Conservation (phyloP, 768 basidiomycete species). For the Pleurotus platypus region DNA sequence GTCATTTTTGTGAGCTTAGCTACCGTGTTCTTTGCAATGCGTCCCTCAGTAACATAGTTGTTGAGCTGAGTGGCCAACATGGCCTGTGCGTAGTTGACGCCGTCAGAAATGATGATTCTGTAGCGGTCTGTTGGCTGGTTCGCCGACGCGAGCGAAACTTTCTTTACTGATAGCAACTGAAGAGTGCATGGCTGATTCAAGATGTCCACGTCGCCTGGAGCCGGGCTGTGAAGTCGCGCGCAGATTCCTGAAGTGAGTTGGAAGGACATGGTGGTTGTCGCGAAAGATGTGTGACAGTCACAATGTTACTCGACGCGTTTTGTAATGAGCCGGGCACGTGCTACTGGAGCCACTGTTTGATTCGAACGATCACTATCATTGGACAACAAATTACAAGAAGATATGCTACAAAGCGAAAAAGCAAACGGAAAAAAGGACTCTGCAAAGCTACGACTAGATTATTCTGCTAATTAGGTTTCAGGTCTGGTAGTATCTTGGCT, state of each 20-base stretch:
- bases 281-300: constrained; percentile 12
- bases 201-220: constrained; percentile 38
- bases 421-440: neutral
- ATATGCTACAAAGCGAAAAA: constrained; percentile 5
- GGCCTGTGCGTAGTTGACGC: constrained; percentile 79
- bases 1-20: constrained; percentile 73
- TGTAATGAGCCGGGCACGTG: constrained; percentile 3
- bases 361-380: neutral
- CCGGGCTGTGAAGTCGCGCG: constrained; percentile 40
- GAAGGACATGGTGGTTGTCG: constrained; percentile 28
- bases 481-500: neutral
- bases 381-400: neutral
- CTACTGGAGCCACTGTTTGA: neutral
- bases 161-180: constrained; percentile 83
- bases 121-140: constrained; percentile 47
- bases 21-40: constrained; percentile 63
- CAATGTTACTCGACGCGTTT: constrained; percentile 24
- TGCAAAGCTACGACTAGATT: neutral
- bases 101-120: constrained; percentile 89
- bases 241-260: constrained; percentile 63
- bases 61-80: constrained; percentile 97
- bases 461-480: neutral
- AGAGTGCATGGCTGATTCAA: constrained; percentile 50
- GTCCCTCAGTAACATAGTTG: constrained; percentile 57
- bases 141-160: constrained; percentile 44